A percentile compares a stretch with the other conserved stretches of the same genome.
Evolutionary conservation across 75 land plant species (phyloP).

Genomic region (Isoetes taiwanensis): DNA sequence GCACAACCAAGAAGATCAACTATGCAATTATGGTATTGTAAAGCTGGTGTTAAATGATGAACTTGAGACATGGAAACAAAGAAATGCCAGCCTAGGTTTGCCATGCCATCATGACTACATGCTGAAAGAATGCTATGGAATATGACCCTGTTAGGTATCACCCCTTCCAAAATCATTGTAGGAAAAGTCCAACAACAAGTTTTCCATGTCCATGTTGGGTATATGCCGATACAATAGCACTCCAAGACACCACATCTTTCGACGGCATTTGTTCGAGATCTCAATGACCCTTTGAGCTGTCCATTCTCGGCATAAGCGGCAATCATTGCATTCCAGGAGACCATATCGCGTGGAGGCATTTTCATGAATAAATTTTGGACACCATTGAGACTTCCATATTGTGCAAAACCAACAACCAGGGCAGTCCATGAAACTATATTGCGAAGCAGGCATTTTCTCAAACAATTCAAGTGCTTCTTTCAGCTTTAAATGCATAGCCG

Average conservation of each 20-base stretch:
- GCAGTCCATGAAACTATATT: too few species aligned
- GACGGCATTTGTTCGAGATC: too few species aligned
- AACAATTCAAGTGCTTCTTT: too few species aligned
- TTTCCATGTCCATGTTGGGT: slow-evolving; percentile 52
- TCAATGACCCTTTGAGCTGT: too few species aligned
- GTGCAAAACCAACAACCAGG: too few species aligned
- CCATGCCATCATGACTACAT: slow-evolving; percentile 60
- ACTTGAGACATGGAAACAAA: slow-evolving; percentile 41
- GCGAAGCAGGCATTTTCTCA: too few species aligned
- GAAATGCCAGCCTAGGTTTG: slow-evolving; percentile 29
- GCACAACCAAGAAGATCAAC: slow-evolving; percentile 54
- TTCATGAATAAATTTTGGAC: too few species aligned
- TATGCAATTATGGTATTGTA: slow-evolving; percentile 49
- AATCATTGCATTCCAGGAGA: too few species aligned
- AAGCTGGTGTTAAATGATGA: slow-evolving; percentile 25
- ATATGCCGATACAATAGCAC: slow-evolving; percentile 61
- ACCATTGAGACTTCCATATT: too few species aligned
- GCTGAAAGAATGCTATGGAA: slow-evolving; percentile 48
- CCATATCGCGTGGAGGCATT: too few species aligned
- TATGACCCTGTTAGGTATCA: slow-evolving; percentile 44
- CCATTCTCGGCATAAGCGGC: too few species aligned
- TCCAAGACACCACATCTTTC: slow-evolving; percentile 56
- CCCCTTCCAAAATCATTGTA: slow-evolving; percentile 27
- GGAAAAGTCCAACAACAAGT: slow-evolving; percentile 39
- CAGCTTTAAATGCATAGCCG: too few species aligned